These are phyloP conservation scores for Chrysoporthe puriensis DNA, from an alignment of 2,329 filamentous ascomycete genomes.

Conservation along the genomic window DNA sequence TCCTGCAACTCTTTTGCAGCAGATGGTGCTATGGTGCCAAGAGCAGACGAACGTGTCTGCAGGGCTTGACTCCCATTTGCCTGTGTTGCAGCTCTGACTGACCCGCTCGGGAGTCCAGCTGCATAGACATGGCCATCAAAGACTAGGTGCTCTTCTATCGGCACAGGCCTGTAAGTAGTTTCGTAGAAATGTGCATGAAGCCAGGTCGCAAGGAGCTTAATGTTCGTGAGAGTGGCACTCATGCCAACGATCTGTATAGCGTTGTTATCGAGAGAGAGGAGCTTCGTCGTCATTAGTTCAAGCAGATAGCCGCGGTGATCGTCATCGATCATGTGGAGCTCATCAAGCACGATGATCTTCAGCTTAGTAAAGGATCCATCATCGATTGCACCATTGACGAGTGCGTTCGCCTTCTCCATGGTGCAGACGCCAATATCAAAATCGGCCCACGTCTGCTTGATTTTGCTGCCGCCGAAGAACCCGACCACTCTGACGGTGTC, in stretches of 20 bases:
- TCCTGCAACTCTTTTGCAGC: slow-evolving; percentile 65
- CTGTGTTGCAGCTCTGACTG: slow-evolving; percentile 62
- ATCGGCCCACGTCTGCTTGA: slow-evolving; percentile 69
- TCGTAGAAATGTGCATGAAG: slow-evolving; percentile 72
- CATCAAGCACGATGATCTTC: slow-evolving; percentile 71
- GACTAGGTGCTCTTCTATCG: slow-evolving; percentile 74
- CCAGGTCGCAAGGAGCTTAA: slow-evolving; percentile 70
- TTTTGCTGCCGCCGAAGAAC: slow-evolving; percentile 75
- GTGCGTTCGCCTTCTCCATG: slow-evolving; percentile 79
- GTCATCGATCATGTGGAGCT: slow-evolving; percentile 83
- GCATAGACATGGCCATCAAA: slow-evolving; percentile 71
- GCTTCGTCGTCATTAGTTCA: slow-evolving; percentile 74
- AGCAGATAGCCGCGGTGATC: slow-evolving; percentile 75
- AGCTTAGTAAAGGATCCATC: slow-evolving; percentile 69
- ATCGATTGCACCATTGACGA: slow-evolving; percentile 74
- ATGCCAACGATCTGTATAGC: slow-evolving; percentile 74
- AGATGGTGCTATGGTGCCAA: slow-evolving; percentile 58
- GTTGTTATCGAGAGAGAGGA: slow-evolving; percentile 66
- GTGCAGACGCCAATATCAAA: slow-evolving; percentile 81
- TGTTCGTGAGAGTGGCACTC: slow-evolving; percentile 82
- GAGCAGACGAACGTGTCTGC: slow-evolving; percentile 42
- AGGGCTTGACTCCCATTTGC: slow-evolving; percentile 37
- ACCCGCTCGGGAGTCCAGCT: slow-evolving; percentile 59
- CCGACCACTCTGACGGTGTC: slow-evolving; percentile 68
- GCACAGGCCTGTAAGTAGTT: slow-evolving; percentile 74